Evolutionary conservation across 1,284 basidiomycete genomes (phyloP).

Genomic region (Omphalotus olearius): DNA sequence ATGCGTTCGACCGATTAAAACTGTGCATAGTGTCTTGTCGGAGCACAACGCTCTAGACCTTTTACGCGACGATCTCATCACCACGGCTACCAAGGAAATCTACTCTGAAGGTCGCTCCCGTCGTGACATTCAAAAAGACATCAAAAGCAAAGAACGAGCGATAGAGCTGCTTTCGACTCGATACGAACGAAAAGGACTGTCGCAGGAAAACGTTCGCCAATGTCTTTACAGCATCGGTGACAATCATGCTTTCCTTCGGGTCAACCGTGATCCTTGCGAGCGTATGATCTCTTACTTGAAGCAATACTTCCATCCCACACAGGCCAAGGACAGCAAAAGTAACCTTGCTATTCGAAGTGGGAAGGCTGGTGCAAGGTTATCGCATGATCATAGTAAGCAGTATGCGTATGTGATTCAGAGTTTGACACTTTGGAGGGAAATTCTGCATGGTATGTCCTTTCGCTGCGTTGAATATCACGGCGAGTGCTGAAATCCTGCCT

Average conservation of each 20-base stretch:
- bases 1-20: conserved; percentile 69
- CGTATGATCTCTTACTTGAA: conserved; percentile 73
- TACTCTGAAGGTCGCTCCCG: conserved; percentile 65
- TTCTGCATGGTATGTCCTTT: conserved; percentile 59
- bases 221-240: conserved; percentile 82
- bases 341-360: conserved; percentile 76
- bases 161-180: conserved; percentile 65
- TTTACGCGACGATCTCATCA: conserved; percentile 68
- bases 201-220: conserved; percentile 63
- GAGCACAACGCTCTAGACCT: conserved; percentile 58
- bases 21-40: conserved; percentile 57
- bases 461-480: neutral
- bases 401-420: conserved; percentile 81
- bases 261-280: conserved; percentile 81
- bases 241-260: conserved; percentile 78
- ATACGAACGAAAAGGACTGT: conserved; percentile 53
- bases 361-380: conserved; percentile 69
- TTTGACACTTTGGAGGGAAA: conserved; percentile 78
- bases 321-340: conserved; percentile 53
- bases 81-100: conserved; percentile 74
- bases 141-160: conserved; percentile 76
- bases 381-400: conserved; percentile 78
- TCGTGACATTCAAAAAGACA: conserved; percentile 73
- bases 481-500: conserved; percentile 4
- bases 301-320: conserved; percentile 68